These are phyloP conservation scores for Alternaria sp. DNA, from an alignment of 2,329 filamentous ascomycete species.

Conservation along the genomic window DNA sequence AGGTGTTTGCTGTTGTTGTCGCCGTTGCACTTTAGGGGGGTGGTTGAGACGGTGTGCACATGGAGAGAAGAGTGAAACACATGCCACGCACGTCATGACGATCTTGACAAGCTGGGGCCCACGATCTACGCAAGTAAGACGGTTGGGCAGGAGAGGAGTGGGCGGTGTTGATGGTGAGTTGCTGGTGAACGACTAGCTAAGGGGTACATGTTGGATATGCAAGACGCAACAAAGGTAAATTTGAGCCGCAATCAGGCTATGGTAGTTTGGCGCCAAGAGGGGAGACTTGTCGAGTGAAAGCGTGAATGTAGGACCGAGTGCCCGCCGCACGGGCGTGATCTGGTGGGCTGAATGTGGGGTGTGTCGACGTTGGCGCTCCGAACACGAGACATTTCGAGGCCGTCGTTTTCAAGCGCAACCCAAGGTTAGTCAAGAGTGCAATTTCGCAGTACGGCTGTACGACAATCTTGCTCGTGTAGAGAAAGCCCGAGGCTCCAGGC, in stretches of 20 bases:
- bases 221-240: not conserved
- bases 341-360: conserved; percentile 14
- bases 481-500: not conserved
- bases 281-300: not conserved
- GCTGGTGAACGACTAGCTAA: not conserved
- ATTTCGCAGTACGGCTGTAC: conserved; percentile 8
- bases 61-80: conserved; percentile 12
- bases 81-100: conserved; percentile 20
- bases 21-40: not conserved
- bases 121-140: conserved; percentile 6
- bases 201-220: not conserved
- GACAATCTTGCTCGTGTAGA: not conserved
- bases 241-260: not conserved
- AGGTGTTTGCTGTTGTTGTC: not conserved
- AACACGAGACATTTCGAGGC: conserved; percentile 15
- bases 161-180: not conserved
- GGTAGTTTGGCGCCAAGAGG: not conserved
- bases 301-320: conserved; percentile 7
- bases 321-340: conserved; percentile 8
- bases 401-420: not conserved
- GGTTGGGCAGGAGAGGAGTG: conserved; percentile 5
- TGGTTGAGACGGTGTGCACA: conserved; percentile 1
- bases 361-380: conserved; percentile 13
- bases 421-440: conserved; percentile 1
- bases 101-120: conserved; percentile 17